Evolutionary conservation across 768 basidiomycete species (phyloP).

Genomic region (Amanita pseudoporphyria): DNA sequence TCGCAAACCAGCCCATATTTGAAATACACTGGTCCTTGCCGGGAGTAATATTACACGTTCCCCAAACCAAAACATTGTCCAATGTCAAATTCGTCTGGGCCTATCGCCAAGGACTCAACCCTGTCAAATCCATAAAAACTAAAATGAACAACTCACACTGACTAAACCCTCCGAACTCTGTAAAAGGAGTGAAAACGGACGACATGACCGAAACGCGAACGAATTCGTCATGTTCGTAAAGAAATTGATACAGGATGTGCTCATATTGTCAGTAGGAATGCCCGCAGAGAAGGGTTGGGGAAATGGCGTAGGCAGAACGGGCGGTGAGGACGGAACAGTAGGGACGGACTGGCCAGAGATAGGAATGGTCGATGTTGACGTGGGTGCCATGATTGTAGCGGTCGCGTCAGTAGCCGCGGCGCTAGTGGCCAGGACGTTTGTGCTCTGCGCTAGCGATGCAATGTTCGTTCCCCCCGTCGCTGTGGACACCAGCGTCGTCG

Average conservation of each 20-base stretch:
- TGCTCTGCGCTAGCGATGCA: background rate
- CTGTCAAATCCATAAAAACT: background rate
- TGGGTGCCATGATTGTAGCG: conserved; percentile 8
- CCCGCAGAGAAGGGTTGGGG: conserved; percentile 65
- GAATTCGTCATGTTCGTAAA: conserved; percentile 67
- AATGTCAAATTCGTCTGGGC: conserved; percentile 52
- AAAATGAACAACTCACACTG: conserved; percentile 29
- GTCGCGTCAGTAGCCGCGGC: conserved; percentile 13
- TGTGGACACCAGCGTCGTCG: background rate
- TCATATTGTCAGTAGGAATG: conserved; percentile 58
- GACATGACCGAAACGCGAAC: conserved; percentile 56
- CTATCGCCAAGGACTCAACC: conserved; percentile 29
- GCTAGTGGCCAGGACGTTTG: conserved; percentile 6
- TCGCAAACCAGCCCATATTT: conserved; percentile 61
- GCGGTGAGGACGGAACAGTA: conserved; percentile 38
- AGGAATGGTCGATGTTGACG: conserved; percentile 12
- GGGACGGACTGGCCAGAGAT: conserved; percentile 25
- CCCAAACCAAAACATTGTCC: conserved; percentile 67
- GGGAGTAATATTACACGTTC: conserved; percentile 62
- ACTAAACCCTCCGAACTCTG: conserved; percentile 45
- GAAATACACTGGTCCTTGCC: conserved; percentile 39
- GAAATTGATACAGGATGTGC: conserved; percentile 54
- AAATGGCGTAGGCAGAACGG: conserved; percentile 63
- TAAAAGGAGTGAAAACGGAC: conserved; percentile 63
- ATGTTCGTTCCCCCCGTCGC: background rate